Base-by-base conservation (phyloP, 495 filamentous ascomycete genomes). In the Aspergillus egyptiacus region DNA sequence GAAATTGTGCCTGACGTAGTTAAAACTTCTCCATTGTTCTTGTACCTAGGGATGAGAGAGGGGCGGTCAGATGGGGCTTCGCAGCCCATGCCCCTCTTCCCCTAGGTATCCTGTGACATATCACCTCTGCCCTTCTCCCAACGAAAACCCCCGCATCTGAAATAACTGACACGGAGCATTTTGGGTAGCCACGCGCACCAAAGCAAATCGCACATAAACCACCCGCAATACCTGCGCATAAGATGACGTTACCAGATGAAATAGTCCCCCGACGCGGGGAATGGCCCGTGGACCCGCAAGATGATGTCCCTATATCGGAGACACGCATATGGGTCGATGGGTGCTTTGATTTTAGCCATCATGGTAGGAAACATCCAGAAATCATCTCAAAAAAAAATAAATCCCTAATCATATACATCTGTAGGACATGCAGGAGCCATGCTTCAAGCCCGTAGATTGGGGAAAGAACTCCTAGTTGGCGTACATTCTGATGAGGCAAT, bases 301-400 rank as follows among this genome's bases (percentile, higher is more conserved):
- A 82, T 27, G 80, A 82, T 60, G 48, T 76, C 30, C 68, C 72
- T 2, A 69, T 83, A 32, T 72, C 69, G 7, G 80, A 94, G 27
- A 80, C 84, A 49, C 81, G 88, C 27, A 86, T 97, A 54, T 99
- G 93, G 93, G 84, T 97, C 15, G 93, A 99, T 69, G 93, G 93
- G 43, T 99, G 93, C 70, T 99, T 95, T 69, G 93, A 99, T 70
- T 99, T 99, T 68, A 89, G 85, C 66, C 93, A 99, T 65, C 93
- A 99, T 59, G 93, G 87, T 90, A 66, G 52, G 70, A 37, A 50
- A 28, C 31, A 15, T 24, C 28, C 25, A 28, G 15, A 38, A 5
- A 3, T 10, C 22, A 17, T 22, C 23, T 13, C n/a, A 14, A 11
- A 22, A 28, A 31, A 8, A 43, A 14, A 38, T 36, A 15, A 44